Base-by-base conservation (phyloP, 768 basidiomycete genomes). In the Pisolithus orientalis region DNA sequence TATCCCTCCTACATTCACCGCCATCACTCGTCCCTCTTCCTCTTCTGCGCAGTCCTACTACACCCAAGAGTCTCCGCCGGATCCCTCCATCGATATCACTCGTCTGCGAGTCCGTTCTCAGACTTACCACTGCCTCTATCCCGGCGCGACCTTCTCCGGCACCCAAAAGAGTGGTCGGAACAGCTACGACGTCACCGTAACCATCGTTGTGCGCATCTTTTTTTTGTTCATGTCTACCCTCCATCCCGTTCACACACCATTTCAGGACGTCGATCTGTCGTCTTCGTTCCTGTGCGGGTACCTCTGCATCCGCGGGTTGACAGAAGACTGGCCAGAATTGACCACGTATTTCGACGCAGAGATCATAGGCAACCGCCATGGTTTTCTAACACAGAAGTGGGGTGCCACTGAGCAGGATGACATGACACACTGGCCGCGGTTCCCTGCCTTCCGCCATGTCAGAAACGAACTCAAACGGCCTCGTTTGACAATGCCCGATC, bases 321-420 rank as follows among this genome's bases (percentile, higher is more conserved):
- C 94, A 39, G 84, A 94, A 59, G 89, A 95, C 62, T 94, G 91
- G 81, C 94, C 94, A 14, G 90, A 94, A 67, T 79, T 97, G 39
- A 96, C 94, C 5, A 97, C 94, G 2, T 96, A 93, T 64, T 97
- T 97, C 68, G 91, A 94, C 62, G 94, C 94, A 45, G 92, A 97
- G 68, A 92, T 97, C 56, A 94, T 97, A 57, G 94, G 94, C 16
- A 83, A 78, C 54, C 82, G 89, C 21, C 84, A 93, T 65, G 95
- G 94, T 9, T 97, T 98, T 68, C 68, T 93, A 61, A 98, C 95
- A 5, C 78, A 83, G 60, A 84, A 87, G 54, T 94, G 89, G 87
- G 93, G 93, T 2, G 94, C 95, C 5, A 86, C 80, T 21, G 91
- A 94, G 66, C 79, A 85, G 55, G 90, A 94, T 61, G 95, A 98